These are phyloP conservation scores for Coniochaeta hoffmannii DNA, from an alignment of 2,329 filamentous ascomycete species.

Conservation along the genomic window DNA sequence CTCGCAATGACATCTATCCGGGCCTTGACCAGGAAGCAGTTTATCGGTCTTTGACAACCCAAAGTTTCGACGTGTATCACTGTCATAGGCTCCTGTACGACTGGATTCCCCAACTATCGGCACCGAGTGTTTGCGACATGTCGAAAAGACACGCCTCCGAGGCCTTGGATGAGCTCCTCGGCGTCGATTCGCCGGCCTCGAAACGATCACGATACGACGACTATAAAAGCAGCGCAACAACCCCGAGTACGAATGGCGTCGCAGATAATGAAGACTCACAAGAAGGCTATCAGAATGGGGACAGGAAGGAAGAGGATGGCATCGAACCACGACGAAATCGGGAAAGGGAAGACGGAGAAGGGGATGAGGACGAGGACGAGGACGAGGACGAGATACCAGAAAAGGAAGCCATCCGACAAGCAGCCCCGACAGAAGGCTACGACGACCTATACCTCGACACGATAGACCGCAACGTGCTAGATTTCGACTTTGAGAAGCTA, in stretches of 20 bases:
- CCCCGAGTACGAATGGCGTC: slow-evolving; percentile 14
- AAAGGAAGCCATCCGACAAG: slow-evolving; percentile 56
- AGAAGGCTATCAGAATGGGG: slow-evolving; percentile 12
- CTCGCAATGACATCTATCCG: background rate
- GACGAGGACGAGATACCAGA: slow-evolving; percentile 31
- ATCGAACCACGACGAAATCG: slow-evolving; percentile 16
- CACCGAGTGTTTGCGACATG: background rate
- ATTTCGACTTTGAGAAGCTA: slow-evolving; percentile 98
- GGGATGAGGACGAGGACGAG: slow-evolving; percentile 28
- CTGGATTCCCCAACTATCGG: background rate
- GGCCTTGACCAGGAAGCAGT: background rate
- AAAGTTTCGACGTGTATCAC: background rate
- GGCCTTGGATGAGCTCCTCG: slow-evolving; percentile 49
- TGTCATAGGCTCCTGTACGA: background rate
- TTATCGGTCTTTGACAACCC: background rate
- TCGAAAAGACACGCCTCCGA: slow-evolving; percentile 53
- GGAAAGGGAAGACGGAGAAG: slow-evolving; percentile 19
- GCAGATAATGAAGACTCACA: slow-evolving; percentile 13
- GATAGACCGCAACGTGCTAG: slow-evolving; percentile 83
- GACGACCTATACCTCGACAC: slow-evolving; percentile 96
- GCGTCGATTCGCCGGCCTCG: slow-evolving; percentile 48
- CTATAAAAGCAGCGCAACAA: slow-evolving; percentile 21
- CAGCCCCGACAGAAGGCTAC: slow-evolving; percentile 78
- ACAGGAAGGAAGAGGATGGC: slow-evolving; percentile 14
- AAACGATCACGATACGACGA: slow-evolving; percentile 50